Conservation (phyloP, 495 filamentous ascomycete species). For the Penicillium turbatum region DNA sequence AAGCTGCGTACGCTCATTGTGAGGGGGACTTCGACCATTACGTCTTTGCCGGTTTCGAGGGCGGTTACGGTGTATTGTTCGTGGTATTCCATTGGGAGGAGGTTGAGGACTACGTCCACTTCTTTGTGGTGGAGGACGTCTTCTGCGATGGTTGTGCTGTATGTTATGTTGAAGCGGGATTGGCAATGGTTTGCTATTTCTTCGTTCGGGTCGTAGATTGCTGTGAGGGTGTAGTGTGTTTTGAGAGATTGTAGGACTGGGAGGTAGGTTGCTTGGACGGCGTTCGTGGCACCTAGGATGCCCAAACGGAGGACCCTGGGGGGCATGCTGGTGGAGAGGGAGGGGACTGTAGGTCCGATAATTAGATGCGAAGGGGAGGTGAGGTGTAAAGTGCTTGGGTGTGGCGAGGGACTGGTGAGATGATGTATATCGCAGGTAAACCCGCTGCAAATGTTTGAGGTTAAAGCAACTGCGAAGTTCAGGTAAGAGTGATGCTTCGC, state of each 20-base stretch:
- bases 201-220: constrained; percentile 38
- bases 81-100: constrained; percentile 50
- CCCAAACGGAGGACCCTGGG: constrained; percentile 34
- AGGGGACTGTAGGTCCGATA: neutral
- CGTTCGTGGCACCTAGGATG: constrained; percentile 42
- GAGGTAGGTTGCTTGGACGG: constrained; percentile 49
- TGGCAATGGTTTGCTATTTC: constrained; percentile 12
- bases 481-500: neutral
- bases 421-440: neutral
- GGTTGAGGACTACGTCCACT: constrained; percentile 50
- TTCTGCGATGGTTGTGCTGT: constrained; percentile 10
- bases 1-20: constrained; percentile 40
- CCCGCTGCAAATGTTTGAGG: neutral
- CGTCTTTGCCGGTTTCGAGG: constrained; percentile 47
- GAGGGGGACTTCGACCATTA: constrained; percentile 54
- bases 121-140: constrained; percentile 19
- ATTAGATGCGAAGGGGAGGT: neutral
- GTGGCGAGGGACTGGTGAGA: neutral
- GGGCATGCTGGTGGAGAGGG: neutral
- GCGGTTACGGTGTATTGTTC: constrained; percentile 45
- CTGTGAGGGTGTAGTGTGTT: constrained; percentile 34
- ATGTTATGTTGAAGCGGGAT: constrained; percentile 8
- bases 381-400: neutral
- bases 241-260: constrained; percentile 42
- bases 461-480: neutral